These are phyloP conservation scores for Fusarium equiseti DNA, from an alignment of 2,329 filamentous ascomycete genomes.

Conservation along the genomic window DNA sequence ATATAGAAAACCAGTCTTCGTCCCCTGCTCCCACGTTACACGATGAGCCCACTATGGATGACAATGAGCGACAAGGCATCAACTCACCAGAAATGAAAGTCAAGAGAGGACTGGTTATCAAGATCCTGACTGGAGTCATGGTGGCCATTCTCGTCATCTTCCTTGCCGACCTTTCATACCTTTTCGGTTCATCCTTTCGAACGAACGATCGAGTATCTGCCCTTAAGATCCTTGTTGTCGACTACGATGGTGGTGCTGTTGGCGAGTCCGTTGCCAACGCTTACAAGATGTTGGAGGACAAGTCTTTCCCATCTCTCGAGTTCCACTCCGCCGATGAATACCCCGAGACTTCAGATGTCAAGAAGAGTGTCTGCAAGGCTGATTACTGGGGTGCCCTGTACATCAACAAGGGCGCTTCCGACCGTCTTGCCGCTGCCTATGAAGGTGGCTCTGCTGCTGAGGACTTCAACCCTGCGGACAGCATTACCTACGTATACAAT, in stretches of 20 bases:
- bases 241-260: slow-evolving; percentile 51
- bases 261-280: slow-evolving; percentile 51
- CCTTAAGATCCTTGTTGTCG: slow-evolving; percentile 49
- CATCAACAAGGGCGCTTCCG: slow-evolving; percentile 49
- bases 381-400: slow-evolving; percentile 56
- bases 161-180: slow-evolving; percentile 48
- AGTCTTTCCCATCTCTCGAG: slow-evolving; percentile 51
- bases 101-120: slow-evolving; percentile 12
- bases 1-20: slow-evolving; percentile 18
- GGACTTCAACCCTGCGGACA: slow-evolving; percentile 50
- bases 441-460: slow-evolving; percentile 39
- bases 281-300: slow-evolving; percentile 49
- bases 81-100: slow-evolving; percentile 27
- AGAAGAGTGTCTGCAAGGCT: slow-evolving; percentile 52
- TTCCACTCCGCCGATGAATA: slow-evolving; percentile 46
- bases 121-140: slow-evolving; percentile 35
- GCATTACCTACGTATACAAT: slow-evolving; percentile 54
- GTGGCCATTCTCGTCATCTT: slow-evolving; percentile 39
- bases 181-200: slow-evolving; percentile 51
- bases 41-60: slow-evolving; percentile 11
- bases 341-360: slow-evolving; percentile 43
- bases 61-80: slow-evolving; percentile 17
- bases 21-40: slow-evolving; percentile 35
- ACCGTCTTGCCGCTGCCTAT: slow-evolving; percentile 48
- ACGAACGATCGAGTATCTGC: slow-evolving; percentile 38